Conservation (phyloP, 192 early-diverging fungal species). For the Rhizophagus clarus region DNA sequence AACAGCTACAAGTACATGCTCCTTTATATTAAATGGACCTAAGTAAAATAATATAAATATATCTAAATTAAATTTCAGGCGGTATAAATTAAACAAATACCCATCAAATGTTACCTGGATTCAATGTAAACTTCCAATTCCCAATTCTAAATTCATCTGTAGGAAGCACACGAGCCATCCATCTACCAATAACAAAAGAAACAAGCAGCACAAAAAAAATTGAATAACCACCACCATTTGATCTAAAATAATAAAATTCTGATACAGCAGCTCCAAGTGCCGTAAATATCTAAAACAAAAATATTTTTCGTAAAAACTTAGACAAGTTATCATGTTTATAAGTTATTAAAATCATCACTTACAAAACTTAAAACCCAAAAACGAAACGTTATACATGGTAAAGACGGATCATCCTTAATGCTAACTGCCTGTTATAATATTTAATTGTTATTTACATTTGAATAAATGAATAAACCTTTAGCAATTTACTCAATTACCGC, state of each 20-base stretch:
- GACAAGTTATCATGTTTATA: not conserved
- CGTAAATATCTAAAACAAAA: constrained; percentile 33
- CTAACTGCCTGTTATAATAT: constrained; percentile 33
- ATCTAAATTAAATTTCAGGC: not conserved
- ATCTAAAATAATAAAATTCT: constrained; percentile 37
- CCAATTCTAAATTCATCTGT: not conserved
- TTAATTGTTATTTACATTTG: not conserved
- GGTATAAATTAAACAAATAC: not conserved
- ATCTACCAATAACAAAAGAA: constrained; percentile 38
- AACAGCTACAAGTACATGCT: constrained; percentile 63
- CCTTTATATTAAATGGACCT: constrained; percentile 67
- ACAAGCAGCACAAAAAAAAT: constrained; percentile 40
- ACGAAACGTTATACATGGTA: constrained; percentile 53
- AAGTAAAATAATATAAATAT: not conserved
- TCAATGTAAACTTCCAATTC: constrained; percentile 20
- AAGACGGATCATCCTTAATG: constrained; percentile 43
- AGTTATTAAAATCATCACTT: not conserved
- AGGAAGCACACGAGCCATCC: constrained; percentile 31
- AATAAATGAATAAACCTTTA: not conserved
- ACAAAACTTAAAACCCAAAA: constrained; percentile 49
- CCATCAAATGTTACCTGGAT: constrained; percentile 20
- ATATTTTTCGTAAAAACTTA: not conserved
- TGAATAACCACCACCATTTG: constrained; percentile 29
- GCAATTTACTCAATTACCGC: not conserved
- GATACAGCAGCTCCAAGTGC: constrained; percentile 34